phyloP scores from a whole-genome alignment of 331 rosid species.

The Spiraea crenata region DNA sequence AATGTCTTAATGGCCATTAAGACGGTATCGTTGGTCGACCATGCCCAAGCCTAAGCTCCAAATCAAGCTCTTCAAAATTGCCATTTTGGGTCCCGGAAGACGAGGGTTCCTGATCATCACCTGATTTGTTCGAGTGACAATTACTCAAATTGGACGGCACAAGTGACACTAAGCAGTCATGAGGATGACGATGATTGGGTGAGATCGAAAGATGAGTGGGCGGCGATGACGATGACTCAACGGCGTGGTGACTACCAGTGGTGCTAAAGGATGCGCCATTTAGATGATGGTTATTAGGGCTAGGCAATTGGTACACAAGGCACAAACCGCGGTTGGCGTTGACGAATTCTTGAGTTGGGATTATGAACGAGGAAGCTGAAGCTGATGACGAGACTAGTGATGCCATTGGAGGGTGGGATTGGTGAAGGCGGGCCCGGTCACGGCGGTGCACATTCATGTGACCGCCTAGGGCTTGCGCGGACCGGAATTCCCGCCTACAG shows the following conservation, averaged over 20 bases:
- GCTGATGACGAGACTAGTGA: conserved; percentile 5
- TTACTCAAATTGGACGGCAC: background rate
- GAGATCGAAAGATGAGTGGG: conserved; percentile 60
- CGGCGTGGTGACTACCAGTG: background rate
- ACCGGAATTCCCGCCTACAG: conserved; percentile 76
- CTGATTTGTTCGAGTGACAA: conserved; percentile 31
- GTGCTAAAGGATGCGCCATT: conserved; percentile 6
- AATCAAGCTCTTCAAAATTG: conserved; percentile 68
- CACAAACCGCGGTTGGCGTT: conserved; percentile 50
- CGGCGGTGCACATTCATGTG: conserved; percentile 99
- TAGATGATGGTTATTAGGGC: conserved; percentile 35
- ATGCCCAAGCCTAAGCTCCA: conserved; percentile 84
- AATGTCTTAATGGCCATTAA: conserved; percentile 24
- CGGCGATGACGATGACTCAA: conserved; percentile 28
- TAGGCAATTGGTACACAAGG: conserved; percentile 65
- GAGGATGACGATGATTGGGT: conserved; percentile 36
- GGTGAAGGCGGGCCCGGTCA: conserved; percentile 85
- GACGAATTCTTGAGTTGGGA: conserved; percentile 53
- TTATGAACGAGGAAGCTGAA: conserved; percentile 36
- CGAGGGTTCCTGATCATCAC: conserved; percentile 25
- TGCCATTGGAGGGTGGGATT: conserved; percentile 27
- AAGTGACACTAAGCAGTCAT: conserved; percentile 31
- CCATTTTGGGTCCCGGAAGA: conserved; percentile 25
- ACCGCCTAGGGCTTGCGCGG: conserved; percentile 96
- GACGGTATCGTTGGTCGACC: conserved; percentile 44